Base-by-base conservation (phyloP, 1,284 basidiomycete genomes). In the Boletus mariae region DNA sequence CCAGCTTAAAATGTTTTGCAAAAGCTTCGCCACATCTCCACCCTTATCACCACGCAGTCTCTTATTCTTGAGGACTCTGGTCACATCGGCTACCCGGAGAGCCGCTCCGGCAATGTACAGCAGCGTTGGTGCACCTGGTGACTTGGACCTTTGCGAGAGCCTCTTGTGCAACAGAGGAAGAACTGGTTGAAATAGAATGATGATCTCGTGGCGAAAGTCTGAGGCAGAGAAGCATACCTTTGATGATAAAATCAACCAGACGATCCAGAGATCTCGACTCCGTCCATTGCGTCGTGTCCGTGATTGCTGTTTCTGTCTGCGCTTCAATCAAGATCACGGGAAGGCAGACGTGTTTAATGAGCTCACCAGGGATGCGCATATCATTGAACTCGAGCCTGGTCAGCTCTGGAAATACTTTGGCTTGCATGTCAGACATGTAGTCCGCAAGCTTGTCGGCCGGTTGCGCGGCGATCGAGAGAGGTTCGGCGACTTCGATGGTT, bases 1-100 rank as follows among this genome's bases (percentile, higher is more conserved):
- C 75, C 42, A 94, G 75, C 71, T 92, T 93, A 72, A 92, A 84
- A 66, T 94, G 91, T 69, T 84, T 90, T 43, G 91, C 88, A 62
- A 94, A 32, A 92, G 77, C 67, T 94, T 94, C 29, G 87, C 90
- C 40, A 92, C 83, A 57, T 92, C 88, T 28, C 86, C 88, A 53
- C 89, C 84, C 68, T 89, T 91, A 49, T 90, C 83, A 49, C 86
- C 84, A 61, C 83, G 74, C 54, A 91, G 74, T 56, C 73, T 79
- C 66, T 78, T 84, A 69, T 83, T 79, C 68, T 80, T 88, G 56
- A 92, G 75, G 47, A 83, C 73, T 53, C 90, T 76, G 40, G 86
- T 85, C 40, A 89, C 79, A 69, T 92, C 87, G 55, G 82, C 84
- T 12, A 90, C 90, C 43, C 91, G 82, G 44, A 93, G 75, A 17